Base-by-base conservation (phyloP, 75 land plant genomes). In the Larix kaempferi region DNA sequence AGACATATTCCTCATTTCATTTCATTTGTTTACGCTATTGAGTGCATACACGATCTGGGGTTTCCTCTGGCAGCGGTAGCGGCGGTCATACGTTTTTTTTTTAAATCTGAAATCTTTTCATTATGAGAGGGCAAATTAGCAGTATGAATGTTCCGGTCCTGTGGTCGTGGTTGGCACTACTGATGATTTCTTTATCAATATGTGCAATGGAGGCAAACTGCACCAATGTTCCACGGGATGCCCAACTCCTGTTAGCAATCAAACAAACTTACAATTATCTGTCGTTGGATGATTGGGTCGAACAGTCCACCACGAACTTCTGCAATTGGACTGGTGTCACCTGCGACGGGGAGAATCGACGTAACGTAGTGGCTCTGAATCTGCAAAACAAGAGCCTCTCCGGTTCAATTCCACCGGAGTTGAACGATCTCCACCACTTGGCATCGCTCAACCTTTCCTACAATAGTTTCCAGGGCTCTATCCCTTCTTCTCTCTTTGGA, bases 291-390 rank as follows among this genome's bases (percentile, higher is more conserved):
- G 81, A 76, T 27, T 90, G n/a, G 92, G 92, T 63, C 71, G 14
- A 27, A 78, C 4, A 11, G 59, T 5, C 35, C 16, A 86, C 78
- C 56, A 58, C 80, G 5, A 71, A 74, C 58, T 74, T 79, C 83
- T 91, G 93, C 59, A 57, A 55, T 15, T n/a, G n/a, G n/a, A n/a
- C n/a, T n/a, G n/a, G n/a, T n/a, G n/a, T n/a, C n/a, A n/a, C n/a
- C n/a, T n/a, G n/a, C n/a, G n/a, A n/a, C n/a, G 86, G 88, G 90
- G 76, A 26, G 17, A 88, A 85, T 0, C 79, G 88, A 15, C 27
- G 13, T 6, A 63, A 2, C 29, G 52, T 29, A 29, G 16, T 64
- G 16, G 56, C 54, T 13, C 52, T 66, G 17, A 44, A 49, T 27
- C 39, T 78, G 59, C 55, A 78, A 54, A 23, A 64, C 73, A 78